Evolutionary conservation across 1,284 basidiomycete species (phyloP), one percentile per base, ranked within the genome.

Genomic region (Trichosporon inkin): DNA sequence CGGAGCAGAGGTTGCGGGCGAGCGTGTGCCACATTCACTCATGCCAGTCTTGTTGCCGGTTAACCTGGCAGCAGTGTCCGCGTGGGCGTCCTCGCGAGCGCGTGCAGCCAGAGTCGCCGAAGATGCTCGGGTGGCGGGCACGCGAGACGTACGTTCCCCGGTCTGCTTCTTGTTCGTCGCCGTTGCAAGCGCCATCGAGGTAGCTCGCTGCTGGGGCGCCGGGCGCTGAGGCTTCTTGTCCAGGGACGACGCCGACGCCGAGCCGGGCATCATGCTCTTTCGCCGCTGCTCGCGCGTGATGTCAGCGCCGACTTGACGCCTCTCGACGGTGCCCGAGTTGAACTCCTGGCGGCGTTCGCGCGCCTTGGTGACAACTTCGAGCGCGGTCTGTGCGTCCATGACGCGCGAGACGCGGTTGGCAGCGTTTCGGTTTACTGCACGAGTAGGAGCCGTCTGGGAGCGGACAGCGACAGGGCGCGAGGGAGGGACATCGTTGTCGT

Each of bases 281-380:
- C 63, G 60, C 19, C 55, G 56, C 34, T 57, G 49, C 56, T 64
- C 63, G 41, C 55, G 52, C 47, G 35, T 55, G 34, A 49, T 49
- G 44, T 49, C 44, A 14, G 44, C 44, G n/a, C 44, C 44, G 17
- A 53, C 68, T 10, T 69, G 71, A 22, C 60, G 58, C 44, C 68
- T 65, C 41, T 72, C 71, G 14, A 64, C 61, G 22, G 69, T 68
- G 19, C 71, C 72, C 7, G 62, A 36, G 10, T 56, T 54, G 39
- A 66, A 66, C 17, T 67, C 62, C 19, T 65, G 60, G 19, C 73
- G 64, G 32, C 72, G 62, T 47, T 72, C 73, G 19, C 73, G 60
- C 2, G 71, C 70, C 19, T 55, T 51, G 2, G 64, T 71, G 10
- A 75, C 65, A 37, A 67, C 59, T 6, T 67, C 67, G 62, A 75